These are phyloP conservation scores for Ophiostoma pallidulum DNA, from an alignment of 2,329 filamentous ascomycete species.

Conservation along the genomic window DNA sequence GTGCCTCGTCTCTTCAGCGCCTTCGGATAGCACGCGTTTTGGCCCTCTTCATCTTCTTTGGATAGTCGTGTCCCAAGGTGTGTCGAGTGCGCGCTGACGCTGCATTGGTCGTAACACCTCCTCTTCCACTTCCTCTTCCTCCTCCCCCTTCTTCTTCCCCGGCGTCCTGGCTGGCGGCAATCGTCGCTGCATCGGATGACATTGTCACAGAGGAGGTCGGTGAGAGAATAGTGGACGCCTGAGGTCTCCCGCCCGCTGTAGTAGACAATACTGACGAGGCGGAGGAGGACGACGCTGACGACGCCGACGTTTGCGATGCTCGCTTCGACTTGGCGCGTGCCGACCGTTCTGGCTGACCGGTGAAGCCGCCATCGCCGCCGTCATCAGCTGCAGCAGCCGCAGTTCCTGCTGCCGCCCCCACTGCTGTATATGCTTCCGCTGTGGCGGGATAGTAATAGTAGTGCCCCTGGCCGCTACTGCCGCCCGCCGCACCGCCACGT, in stretches of 20 bases:
- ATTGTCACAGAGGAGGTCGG: background rate
- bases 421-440: background rate
- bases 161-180: background rate
- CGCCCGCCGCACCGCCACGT: background rate
- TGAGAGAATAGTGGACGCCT: no score
- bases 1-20: background rate
- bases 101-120: no score
- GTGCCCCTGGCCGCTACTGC: background rate
- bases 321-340: background rate
- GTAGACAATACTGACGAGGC: no score
- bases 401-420: background rate
- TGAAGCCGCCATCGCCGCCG: background rate
- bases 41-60: slow-evolving; percentile 1
- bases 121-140: no score
- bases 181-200: slow-evolving; percentile 1
- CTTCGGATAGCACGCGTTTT: background rate
- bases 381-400: background rate
- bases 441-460: slow-evolving; percentile 2
- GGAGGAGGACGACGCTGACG: background rate
- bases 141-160: background rate
- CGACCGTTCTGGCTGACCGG: background rate
- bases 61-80: background rate
- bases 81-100: no score
- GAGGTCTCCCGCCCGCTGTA: no score
- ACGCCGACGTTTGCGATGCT: background rate